Evolutionary conservation across 805 yeast species (phyloP), one percentile per base, ranked within the genome.

Genomic region (Hanseniaspora hatyaiensis): DNA sequence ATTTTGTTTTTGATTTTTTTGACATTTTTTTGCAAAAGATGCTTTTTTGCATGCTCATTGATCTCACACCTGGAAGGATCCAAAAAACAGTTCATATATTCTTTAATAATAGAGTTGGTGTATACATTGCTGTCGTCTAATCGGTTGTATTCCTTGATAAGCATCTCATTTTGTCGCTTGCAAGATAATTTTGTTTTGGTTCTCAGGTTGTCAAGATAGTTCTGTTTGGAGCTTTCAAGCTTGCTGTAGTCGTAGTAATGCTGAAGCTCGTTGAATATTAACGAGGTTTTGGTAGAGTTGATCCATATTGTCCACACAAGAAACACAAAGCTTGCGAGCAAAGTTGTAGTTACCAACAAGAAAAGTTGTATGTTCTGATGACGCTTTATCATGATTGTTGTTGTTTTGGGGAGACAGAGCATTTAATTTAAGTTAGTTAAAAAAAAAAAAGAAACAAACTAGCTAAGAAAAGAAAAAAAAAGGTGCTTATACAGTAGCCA

Each of bases 121-220:
- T 45, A 45, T 13, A 45, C 49, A 37, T 37, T 37, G 32, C 28
- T 36, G 5, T 45, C 49, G 31, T 45, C 49, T 1, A 45, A 32
- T 31, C 34, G 36, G 19, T 45, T 45, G 23, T 45, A 45, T 22
- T 46, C 44, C n/a, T 33, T 32, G 16, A 46, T 46, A 6, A 33
- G 29, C 6, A n/a, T 26, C 28, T 38, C 40, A 32, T 39, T 33
- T 26, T 42, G 8, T 26, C 28, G 36, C 15, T 29, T 32, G 16
- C 41, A 36, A 13, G 22, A 6, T 9, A 16, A 22, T 3, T 24
- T 15, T 4, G 16, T 9, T 9, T 26, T 8, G 3, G 24, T 13
- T 20, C 19, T 45, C 6, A 31, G 15, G 8, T 23, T 30, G 3
- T 45, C 8, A 2, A 37, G 22, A 19, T 36, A 45, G n/a, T 37